phyloP scores from a whole-genome alignment of 2,329 filamentous ascomycete species.

The Aureobasidium vineae region DNA sequence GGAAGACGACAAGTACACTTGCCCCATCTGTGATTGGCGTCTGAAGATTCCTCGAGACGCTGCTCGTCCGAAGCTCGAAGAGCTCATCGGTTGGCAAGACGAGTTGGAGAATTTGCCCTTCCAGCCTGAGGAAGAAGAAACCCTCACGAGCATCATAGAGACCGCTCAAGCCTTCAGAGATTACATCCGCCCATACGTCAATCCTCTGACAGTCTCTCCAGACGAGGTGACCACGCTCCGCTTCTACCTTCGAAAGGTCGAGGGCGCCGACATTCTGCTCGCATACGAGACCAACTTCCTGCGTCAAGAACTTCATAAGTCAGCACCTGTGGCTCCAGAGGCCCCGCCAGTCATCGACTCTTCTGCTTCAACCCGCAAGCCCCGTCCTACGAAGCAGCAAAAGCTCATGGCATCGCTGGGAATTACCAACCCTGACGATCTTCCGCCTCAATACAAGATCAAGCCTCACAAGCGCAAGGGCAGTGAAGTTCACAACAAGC shows the following conservation, averaged over 20 bases:
- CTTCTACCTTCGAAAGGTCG: constrained; percentile 95
- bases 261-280: constrained; percentile 90
- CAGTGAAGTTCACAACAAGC: constrained; percentile 33
- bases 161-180: constrained; percentile 81
- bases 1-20: constrained; percentile 97
- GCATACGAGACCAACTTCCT: constrained; percentile 97
- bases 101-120: constrained; percentile 81
- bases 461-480: constrained; percentile 74
- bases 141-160: constrained; percentile 80
- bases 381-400: constrained; percentile 92
- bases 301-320: constrained; percentile 90
- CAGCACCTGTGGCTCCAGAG: constrained; percentile 83
- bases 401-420: constrained; percentile 88
- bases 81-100: constrained; percentile 77
- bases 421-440: constrained; percentile 84
- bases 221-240: constrained; percentile 87
- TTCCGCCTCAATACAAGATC: constrained; percentile 77
- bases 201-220: constrained; percentile 69
- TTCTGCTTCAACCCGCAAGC: constrained; percentile 90
- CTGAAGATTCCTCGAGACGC: constrained; percentile 97
- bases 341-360: constrained; percentile 82
- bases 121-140: constrained; percentile 90
- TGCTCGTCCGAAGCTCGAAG: constrained; percentile 89
- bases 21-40: constrained; percentile 95
- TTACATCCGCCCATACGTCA: constrained; percentile 77